Base-by-base conservation (phyloP, 1,284 basidiomycete species). In the Coriolopsis trogii region DNA sequence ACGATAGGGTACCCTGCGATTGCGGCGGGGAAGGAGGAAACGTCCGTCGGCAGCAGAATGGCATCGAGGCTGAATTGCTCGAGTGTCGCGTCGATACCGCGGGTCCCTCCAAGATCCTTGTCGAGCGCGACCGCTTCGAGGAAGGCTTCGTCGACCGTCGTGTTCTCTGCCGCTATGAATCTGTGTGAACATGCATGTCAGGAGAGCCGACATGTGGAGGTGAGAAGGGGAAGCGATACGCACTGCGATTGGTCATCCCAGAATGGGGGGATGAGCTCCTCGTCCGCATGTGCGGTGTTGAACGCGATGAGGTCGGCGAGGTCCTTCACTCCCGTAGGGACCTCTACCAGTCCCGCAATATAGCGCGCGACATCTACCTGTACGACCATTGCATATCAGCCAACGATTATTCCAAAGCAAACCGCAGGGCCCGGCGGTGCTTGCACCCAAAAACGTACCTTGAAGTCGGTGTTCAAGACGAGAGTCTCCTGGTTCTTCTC, bases 1-100 rank as follows among this genome's bases (percentile, higher is more conserved):
- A 84, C 69, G 42, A 84, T 78, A 1, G 82, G 82, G 61, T 84
- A 85, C 6, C 82, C 81, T 0, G 77, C 80, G 41, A 84, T 78
- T 3, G 81, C 81, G 73, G 65, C 49, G 6, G 55, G 56, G 4
- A 24, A 51, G 7, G 52, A 53, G 9, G 55, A 69, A 44, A 80
- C 81, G 13, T 73, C 67, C 0, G 80, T 73, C 4, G 84, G 85
- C 13, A 85, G 68, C 6, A 86, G 69, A 9, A 87, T 67, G 0
- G 83, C 85, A 55, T 86, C 82, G 0, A 86, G 68, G 0, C 79
- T 72, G 59, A 78, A 70, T 42, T 61, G 60, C 49, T 79, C 65
- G 23, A 87, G 63, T 0, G 76, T 78, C 16, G 77, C 81, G 56
- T 86, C 83, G 31, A 87, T 87, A 2, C 84, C 84, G 18, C 73